A percentile compares a stretch with the other conserved stretches of the same genome.
These are phyloP conservation scores for Plantago coronopus DNA, from an alignment of 305 asterid genomes.

Conservation along the genomic window DNA sequence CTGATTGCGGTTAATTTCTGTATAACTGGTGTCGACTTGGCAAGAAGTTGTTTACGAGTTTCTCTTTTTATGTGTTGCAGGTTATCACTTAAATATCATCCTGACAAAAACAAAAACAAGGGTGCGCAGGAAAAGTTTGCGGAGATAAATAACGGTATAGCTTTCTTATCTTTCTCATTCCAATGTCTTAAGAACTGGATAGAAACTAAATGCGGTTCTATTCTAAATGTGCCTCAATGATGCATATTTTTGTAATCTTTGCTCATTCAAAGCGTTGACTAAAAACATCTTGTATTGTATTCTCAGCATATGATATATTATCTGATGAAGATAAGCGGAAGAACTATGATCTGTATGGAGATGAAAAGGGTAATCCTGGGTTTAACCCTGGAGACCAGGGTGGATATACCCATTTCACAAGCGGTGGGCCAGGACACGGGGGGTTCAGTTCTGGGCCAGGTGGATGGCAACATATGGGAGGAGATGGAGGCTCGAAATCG, in stretches of 20 bases:
- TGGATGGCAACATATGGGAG: conserved; percentile 76
- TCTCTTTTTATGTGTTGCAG: conserved; percentile 32
- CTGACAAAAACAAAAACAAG: conserved; percentile 89
- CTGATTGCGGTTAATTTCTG: conserved; percentile 9
- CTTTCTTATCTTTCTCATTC: not conserved
- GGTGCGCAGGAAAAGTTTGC: conserved; percentile 91
- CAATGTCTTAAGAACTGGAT: not conserved
- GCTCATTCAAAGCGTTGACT: not conserved
- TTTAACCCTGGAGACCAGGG: conserved; percentile 52
- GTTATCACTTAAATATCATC: conserved; percentile 91
- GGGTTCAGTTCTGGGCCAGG: conserved; percentile 74
- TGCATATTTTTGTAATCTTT: too few species aligned
- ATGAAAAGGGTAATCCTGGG: conserved; percentile 74
- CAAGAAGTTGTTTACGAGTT: not conserved
- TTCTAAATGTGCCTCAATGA: too few species aligned
- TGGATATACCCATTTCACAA: conserved; percentile 59
- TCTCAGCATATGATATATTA: conserved; percentile 82
- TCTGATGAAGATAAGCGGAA: conserved; percentile 91
- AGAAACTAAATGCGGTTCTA: not conserved
- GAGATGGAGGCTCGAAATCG: conserved; percentile 59
- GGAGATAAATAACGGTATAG: conserved; percentile 85
- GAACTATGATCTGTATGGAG: conserved; percentile 86
- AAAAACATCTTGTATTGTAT: conserved; percentile 10
- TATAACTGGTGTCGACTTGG: not conserved
- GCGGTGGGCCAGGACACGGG: conserved; percentile 74